phyloP scores from a whole-genome alignment of 371 early-diverging fungal genomes.

The Dichotomocladium elegans region DNA sequence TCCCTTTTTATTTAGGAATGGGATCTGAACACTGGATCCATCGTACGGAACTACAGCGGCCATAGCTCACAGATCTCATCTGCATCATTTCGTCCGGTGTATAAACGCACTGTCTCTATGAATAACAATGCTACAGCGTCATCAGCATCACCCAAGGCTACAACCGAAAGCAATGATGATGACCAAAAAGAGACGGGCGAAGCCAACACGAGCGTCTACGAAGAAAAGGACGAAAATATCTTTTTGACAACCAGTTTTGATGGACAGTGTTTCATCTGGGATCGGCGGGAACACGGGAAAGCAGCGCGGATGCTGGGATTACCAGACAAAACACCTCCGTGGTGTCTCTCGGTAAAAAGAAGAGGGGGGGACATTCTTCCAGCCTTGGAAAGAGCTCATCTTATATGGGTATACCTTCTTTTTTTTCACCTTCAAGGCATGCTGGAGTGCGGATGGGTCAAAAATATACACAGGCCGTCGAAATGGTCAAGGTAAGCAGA shows the following conservation, averaged over 20 bases:
- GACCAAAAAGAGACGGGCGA: slow-evolving; percentile 18
- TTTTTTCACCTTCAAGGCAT: slow-evolving; percentile 62
- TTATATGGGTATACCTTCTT: too few species aligned
- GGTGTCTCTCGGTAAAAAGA: slow-evolving; percentile 83
- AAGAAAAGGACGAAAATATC: slow-evolving; percentile 29
- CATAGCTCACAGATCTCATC: slow-evolving; percentile 83
- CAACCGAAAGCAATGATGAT: slow-evolving; percentile 2
- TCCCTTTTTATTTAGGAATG: slow-evolving; percentile 62
- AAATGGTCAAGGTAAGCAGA: slow-evolving; percentile 63
- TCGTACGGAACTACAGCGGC: slow-evolving; percentile 66
- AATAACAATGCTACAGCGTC: neutral
- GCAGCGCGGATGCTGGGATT: slow-evolving; percentile 53
- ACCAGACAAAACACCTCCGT: slow-evolving; percentile 79
- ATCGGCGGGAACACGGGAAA: slow-evolving; percentile 63
- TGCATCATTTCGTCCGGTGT: slow-evolving; percentile 65
- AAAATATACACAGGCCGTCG: slow-evolving; percentile 75
- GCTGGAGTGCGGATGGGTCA: slow-evolving; percentile 82
- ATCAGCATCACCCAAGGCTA: neutral
- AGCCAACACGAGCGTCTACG: neutral
- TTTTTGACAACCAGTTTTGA: slow-evolving; percentile 85
- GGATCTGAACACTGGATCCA: slow-evolving; percentile 83
- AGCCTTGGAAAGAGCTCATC: too few species aligned
- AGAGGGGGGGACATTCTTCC: too few species aligned
- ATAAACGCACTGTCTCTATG: slow-evolving; percentile 10
- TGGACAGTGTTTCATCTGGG: slow-evolving; percentile 80